phyloP scores from a whole-genome alignment of 2,329 filamentous ascomycete genomes.

The Aspergillus chevalieri region DNA sequence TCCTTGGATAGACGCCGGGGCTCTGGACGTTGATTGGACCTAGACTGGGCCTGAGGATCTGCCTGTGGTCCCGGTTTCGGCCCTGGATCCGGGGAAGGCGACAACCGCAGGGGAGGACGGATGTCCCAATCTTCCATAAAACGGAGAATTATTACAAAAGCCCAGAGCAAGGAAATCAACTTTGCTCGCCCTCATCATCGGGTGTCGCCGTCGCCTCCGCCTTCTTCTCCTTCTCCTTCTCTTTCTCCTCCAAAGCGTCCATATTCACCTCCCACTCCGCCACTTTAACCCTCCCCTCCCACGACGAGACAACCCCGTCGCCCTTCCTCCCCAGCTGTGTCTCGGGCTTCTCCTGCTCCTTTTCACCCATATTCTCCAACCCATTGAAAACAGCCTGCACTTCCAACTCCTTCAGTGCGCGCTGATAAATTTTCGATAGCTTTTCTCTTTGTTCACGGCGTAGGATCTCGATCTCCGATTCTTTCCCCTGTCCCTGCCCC shows the following conservation, averaged over 20 bases:
- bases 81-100: no score
- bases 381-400: constrained; percentile 57
- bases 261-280: constrained; percentile 35
- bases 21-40: no score
- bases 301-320: constrained; percentile 22
- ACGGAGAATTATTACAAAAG: no score
- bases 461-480: constrained; percentile 1
- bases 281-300: constrained; percentile 28
- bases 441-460: constrained; percentile 35
- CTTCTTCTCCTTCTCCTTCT: constrained; percentile 7
- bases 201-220: constrained; percentile 4
- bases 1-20: no score
- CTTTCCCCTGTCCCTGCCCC: no score
- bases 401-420: constrained; percentile 55
- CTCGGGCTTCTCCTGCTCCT: constrained; percentile 19
- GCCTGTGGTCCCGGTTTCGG: no score
- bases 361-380: constrained; percentile 3
- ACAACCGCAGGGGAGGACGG: no score
- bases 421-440: constrained; percentile 27
- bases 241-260: constrained; percentile 31
- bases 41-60: no score
- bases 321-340: constrained; percentile 21
- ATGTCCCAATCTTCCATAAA: no score
- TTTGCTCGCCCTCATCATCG: constrained; percentile 10
- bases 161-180: constrained; percentile 9